Evolutionary conservation across 2,329 filamentous ascomycete genomes (phyloP), one percentile per base, ranked within the genome.

Genomic region (Diplodia scrobiculata): DNA sequence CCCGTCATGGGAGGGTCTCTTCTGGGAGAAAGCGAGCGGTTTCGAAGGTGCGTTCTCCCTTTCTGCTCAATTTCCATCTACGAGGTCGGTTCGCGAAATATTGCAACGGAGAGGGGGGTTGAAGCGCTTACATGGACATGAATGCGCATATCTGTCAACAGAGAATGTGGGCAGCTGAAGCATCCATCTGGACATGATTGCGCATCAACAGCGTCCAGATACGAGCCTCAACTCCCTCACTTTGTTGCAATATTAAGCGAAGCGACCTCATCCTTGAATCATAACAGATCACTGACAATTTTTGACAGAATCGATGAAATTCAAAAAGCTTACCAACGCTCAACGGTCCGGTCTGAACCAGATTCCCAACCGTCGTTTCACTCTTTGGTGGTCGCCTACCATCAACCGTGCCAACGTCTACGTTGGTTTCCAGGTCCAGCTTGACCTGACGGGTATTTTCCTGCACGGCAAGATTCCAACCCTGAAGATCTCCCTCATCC

Each of bases 391-490:
- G 95, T 95, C 89, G 13, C 81, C 80, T 2, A 77, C 91, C 0
- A 96, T 96, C 78, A 96, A 97, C 79, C 86, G 94, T 75, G 94
- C 94, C 71, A 97, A 98, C 74, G 95, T 99, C 19, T 98, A 98
- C 72, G 93, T 99, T 70, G 95, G 95, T 88, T 99, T 99, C 89
- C 94, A 98, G 76, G 95, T 99, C 34, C 95, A 99, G 74, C 86
- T 99, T 60, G 95, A 99, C 84, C 81, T 99, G 66, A 99, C 96
- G 0, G 95, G 95, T 76, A 99, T 99, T 68, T 99, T 99, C 87
- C 84, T 99, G 75, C 96, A 99, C 82, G 95, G 95, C 73, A 99
- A 99, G 80, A 99, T 99, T 66, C 96, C 95, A 0, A 99, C 95
- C 0, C 80, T 99, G 51, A 99, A 99, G 81, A 99, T 99, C 69